phyloP scores from a whole-genome alignment of 2,329 filamentous ascomycete genomes.

The Curvularia sp. region DNA sequence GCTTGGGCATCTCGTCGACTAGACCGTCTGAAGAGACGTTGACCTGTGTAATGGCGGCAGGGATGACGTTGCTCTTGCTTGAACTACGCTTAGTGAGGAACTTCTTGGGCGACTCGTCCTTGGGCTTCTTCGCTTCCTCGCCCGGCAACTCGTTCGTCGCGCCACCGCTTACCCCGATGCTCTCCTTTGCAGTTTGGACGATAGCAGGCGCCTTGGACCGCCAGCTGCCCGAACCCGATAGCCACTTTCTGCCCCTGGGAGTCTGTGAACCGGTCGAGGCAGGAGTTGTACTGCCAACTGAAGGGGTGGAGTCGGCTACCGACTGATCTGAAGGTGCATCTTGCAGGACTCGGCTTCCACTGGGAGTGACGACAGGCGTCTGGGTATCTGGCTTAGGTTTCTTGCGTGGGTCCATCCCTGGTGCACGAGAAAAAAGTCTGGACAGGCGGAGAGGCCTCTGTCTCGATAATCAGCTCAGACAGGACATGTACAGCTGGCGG shows the following conservation, averaged over 20 bases:
- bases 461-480: constrained; percentile 15
- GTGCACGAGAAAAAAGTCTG: constrained; percentile 15
- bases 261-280: constrained; percentile 29
- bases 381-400: constrained; percentile 51
- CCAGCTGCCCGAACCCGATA: constrained; percentile 54
- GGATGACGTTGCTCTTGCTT: constrained; percentile 55
- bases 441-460: constrained; percentile 33
- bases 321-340: constrained; percentile 25
- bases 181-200: constrained; percentile 57
- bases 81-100: constrained; percentile 55
- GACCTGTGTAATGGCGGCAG: constrained; percentile 56
- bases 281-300: constrained; percentile 24
- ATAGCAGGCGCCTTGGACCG: constrained; percentile 56
- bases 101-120: constrained; percentile 42
- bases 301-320: constrained; percentile 21
- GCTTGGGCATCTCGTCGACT: constrained; percentile 37
- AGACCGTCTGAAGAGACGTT: constrained; percentile 53
- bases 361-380: constrained; percentile 33
- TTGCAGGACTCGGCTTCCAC: constrained; percentile 25
- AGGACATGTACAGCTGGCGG: constrained; percentile 16
- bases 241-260: constrained; percentile 52
- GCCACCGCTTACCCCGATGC: constrained; percentile 55
- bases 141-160: constrained; percentile 51
- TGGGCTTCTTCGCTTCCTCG: constrained; percentile 39
- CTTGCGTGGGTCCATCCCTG: constrained; percentile 52